phyloP scores from a whole-genome alignment of 805 yeast species.

The Kazachstania martiniae region DNA sequence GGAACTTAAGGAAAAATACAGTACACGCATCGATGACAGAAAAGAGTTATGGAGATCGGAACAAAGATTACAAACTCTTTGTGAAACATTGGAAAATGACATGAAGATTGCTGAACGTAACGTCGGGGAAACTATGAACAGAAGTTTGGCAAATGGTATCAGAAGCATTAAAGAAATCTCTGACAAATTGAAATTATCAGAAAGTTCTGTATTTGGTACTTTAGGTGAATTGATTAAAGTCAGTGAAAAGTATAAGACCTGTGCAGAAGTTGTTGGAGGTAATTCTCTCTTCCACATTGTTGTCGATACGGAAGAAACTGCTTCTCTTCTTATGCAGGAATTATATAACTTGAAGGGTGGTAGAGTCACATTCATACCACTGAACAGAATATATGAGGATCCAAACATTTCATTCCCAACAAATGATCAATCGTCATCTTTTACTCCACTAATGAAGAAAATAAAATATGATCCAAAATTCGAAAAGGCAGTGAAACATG shows the following conservation, averaged over 20 bases:
- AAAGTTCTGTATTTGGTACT: constrained; percentile 65
- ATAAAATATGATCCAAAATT: constrained; percentile 49
- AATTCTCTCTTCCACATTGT: constrained; percentile 77
- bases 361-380: constrained; percentile 83
- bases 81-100: constrained; percentile 45
- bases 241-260: constrained; percentile 70
- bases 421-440: constrained; percentile 35
- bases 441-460: constrained; percentile 70
- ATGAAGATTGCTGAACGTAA: constrained; percentile 45
- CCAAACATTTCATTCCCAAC: constrained; percentile 45
- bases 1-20: constrained; percentile 31
- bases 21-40: constrained; percentile 49
- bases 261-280: constrained; percentile 87
- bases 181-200: constrained; percentile 40
- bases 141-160: constrained; percentile 59
- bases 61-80: constrained; percentile 46
- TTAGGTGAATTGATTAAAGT: constrained; percentile 75
- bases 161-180: constrained; percentile 57
- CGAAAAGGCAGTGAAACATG: constrained; percentile 60
- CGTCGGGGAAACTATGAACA: constrained; percentile 65
- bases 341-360: constrained; percentile 62
- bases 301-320: constrained; percentile 80
- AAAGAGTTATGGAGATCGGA: constrained; percentile 74
- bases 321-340: constrained; percentile 67
- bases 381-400: constrained; percentile 48